These are phyloP conservation scores for Astrothelium subdiscretum DNA, from an alignment of 495 filamentous ascomycete species.

Conservation along the genomic window DNA sequence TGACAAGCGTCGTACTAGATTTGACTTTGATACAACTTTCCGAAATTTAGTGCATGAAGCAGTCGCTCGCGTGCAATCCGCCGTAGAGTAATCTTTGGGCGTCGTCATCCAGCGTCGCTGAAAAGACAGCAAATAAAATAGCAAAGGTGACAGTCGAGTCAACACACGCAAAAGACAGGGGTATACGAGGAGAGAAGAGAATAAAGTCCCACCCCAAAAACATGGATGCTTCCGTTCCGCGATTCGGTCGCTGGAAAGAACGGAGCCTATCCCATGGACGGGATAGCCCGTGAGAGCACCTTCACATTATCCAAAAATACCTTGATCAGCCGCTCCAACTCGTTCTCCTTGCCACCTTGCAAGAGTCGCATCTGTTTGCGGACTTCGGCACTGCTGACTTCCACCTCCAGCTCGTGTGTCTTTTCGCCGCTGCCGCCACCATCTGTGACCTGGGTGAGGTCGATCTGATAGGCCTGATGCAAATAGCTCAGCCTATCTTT, in stretches of 20 bases:
- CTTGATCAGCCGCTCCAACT: constrained; percentile 63
- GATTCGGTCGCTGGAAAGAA: too few species aligned
- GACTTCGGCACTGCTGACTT: constrained; percentile 56
- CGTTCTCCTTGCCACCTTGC: constrained; percentile 44
- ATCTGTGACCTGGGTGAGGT: constrained; percentile 72
- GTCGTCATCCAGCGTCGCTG: too few species aligned
- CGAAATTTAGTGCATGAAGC: too few species aligned
- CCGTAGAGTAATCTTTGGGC: too few species aligned
- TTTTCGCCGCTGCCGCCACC: constrained; percentile 44
- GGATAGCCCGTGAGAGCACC: background rate
- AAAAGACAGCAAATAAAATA: too few species aligned
- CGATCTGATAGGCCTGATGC: constrained; percentile 74
- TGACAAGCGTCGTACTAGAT: too few species aligned
- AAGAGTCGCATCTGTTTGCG: constrained; percentile 57
- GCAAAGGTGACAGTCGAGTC: background rate
- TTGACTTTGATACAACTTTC: too few species aligned
- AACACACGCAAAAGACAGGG: background rate
- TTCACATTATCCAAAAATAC: constrained; percentile 77
- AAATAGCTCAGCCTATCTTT: constrained; percentile 86
- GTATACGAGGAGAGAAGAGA: background rate
- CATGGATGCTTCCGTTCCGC: too few species aligned
- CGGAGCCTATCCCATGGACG: background rate
- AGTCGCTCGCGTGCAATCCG: too few species aligned
- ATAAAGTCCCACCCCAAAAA: background rate
- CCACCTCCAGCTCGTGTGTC: constrained; percentile 82